A percentile compares a stretch with the other conserved stretches of the same genome.
Conservation (phyloP, 2,329 filamentous ascomycete species). For the Sarocladium kiliense region DNA sequence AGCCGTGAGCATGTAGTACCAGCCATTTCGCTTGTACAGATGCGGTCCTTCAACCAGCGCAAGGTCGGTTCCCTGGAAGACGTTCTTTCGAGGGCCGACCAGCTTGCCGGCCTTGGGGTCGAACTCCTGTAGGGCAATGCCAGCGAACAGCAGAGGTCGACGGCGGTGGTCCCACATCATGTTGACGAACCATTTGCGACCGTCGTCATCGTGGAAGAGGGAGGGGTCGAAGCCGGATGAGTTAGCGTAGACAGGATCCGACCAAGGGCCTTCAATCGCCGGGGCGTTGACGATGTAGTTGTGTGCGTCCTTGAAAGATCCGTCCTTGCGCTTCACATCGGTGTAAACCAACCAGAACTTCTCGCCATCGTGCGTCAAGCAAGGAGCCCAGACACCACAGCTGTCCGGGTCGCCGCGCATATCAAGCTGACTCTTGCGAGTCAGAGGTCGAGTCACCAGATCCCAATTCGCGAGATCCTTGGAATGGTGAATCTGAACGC, state of each 20-base stretch:
- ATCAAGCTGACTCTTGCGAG: slow-evolving; percentile 45
- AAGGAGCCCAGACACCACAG: slow-evolving; percentile 61
- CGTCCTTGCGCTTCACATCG: slow-evolving; percentile 63
- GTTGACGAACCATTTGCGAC: slow-evolving; percentile 51
- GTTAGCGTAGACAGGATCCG: slow-evolving; percentile 54
- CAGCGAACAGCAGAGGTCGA: slow-evolving; percentile 44
- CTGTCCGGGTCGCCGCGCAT: slow-evolving; percentile 56
- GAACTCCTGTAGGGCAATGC: slow-evolving; percentile 55
- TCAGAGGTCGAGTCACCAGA: slow-evolving; percentile 40
- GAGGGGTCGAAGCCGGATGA: slow-evolving; percentile 59
- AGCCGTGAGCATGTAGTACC: slow-evolving; percentile 56
- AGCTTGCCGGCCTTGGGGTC: slow-evolving; percentile 43
- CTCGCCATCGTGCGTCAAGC: slow-evolving; percentile 54
- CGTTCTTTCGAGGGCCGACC: slow-evolving; percentile 49
- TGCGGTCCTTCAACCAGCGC: slow-evolving; percentile 53
- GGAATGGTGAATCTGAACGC: slow-evolving; percentile 51
- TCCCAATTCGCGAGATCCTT: slow-evolving; percentile 49
- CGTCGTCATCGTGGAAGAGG: slow-evolving; percentile 53
- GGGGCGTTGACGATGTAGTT: slow-evolving; percentile 57
- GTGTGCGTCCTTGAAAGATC: slow-evolving; percentile 58
- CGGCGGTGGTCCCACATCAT: slow-evolving; percentile 51
- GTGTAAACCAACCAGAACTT: slow-evolving; percentile 61
- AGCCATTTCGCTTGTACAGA: slow-evolving; percentile 51
- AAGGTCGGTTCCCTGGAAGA: slow-evolving; percentile 51
- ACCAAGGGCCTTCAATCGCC: slow-evolving; percentile 54